Evolutionary conservation across 1,139 yeast genomes (phyloP).

Genomic region (Eremothecium gossypii): DNA sequence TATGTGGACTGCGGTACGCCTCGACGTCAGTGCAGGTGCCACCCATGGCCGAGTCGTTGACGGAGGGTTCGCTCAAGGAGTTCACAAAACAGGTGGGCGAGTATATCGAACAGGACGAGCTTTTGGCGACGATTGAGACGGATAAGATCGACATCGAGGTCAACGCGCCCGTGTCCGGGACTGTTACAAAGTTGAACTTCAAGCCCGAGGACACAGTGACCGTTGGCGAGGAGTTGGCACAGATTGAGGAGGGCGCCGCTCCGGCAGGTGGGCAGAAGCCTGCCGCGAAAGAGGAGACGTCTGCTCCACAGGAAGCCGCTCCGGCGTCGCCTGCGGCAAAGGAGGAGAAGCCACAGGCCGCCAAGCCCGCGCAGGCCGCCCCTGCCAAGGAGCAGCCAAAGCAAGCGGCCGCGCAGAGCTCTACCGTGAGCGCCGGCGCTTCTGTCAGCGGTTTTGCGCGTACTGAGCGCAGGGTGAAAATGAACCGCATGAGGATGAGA

Average conservation of each 20-base stretch:
- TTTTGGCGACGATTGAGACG: slow-evolving; percentile 94
- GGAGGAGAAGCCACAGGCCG: slow-evolving; percentile 10
- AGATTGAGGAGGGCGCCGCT: slow-evolving; percentile 80
- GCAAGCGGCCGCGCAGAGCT: slow-evolving; percentile 23
- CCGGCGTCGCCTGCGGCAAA: slow-evolving; percentile 16
- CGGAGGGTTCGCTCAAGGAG: slow-evolving; percentile 89
- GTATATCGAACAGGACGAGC: slow-evolving; percentile 77
- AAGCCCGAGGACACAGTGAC: slow-evolving; percentile 87
- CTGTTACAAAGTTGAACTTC: slow-evolving; percentile 74
- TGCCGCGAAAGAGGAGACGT: slow-evolving; percentile 27
- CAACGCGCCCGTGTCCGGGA: slow-evolving; percentile 89
- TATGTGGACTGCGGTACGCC: slow-evolving; percentile 18
- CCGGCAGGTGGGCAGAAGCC: slow-evolving; percentile 49
- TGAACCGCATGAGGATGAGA: slow-evolving; percentile 99
- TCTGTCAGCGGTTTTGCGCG: slow-evolving; percentile 64
- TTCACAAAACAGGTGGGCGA: slow-evolving; percentile 82
- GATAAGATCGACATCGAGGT: slow-evolving; percentile 97
- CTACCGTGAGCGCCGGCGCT: slow-evolving; percentile 27
- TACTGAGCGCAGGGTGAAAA: slow-evolving; percentile 85
- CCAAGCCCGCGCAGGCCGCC: slow-evolving; percentile 15
- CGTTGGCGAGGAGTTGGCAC: slow-evolving; percentile 89
- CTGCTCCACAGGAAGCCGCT: slow-evolving; percentile 24
- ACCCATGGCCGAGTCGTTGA: slow-evolving; percentile 96
- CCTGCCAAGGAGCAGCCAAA: slow-evolving; percentile 22
- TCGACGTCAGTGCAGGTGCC: slow-evolving; percentile 74